A percentile compares a stretch with the other conserved stretches of the same genome.
These are phyloP conservation scores for Rasamsonia emersonii DNA, from an alignment of 2,329 filamentous ascomycete genomes.

Conservation along the genomic window DNA sequence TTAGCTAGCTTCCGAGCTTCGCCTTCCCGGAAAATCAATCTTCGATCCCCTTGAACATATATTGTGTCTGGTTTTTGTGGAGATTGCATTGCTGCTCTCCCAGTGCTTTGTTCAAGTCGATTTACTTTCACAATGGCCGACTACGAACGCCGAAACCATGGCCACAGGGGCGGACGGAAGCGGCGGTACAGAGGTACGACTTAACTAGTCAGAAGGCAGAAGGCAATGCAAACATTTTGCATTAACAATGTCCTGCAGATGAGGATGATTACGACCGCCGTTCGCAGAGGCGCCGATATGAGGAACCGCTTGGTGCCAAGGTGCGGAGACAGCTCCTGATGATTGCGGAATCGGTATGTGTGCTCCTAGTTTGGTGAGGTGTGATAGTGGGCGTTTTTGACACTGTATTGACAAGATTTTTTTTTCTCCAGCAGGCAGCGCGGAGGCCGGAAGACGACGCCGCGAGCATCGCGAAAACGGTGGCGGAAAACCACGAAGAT, in stretches of 20 bases:
- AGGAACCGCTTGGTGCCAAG: constrained; percentile 62
- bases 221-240: background rate
- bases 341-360: constrained; percentile 63
- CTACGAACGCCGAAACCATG: constrained; percentile 47
- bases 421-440: constrained; percentile 47
- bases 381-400: background rate
- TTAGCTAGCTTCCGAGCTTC: too few species aligned
- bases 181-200: constrained; percentile 65
- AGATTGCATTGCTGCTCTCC: constrained; percentile 17
- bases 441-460: constrained; percentile 73
- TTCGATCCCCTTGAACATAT: too few species aligned
- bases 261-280: constrained; percentile 70
- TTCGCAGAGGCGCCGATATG: constrained; percentile 63
- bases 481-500: constrained; percentile 80
- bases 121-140: constrained; percentile 41
- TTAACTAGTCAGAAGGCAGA: too few species aligned
- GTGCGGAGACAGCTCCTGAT: constrained; percentile 70
- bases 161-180: constrained; percentile 54
- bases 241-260: constrained; percentile 39
- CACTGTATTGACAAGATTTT: constrained; percentile 1
- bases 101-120: constrained; percentile 12
- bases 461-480: constrained; percentile 61
- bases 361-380: constrained; percentile 5
- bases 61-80: too few species aligned
- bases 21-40: too few species aligned